Evolutionary conservation across 371 early-diverging fungal species (phyloP).

Genomic region (Rozella allomycis): DNA sequence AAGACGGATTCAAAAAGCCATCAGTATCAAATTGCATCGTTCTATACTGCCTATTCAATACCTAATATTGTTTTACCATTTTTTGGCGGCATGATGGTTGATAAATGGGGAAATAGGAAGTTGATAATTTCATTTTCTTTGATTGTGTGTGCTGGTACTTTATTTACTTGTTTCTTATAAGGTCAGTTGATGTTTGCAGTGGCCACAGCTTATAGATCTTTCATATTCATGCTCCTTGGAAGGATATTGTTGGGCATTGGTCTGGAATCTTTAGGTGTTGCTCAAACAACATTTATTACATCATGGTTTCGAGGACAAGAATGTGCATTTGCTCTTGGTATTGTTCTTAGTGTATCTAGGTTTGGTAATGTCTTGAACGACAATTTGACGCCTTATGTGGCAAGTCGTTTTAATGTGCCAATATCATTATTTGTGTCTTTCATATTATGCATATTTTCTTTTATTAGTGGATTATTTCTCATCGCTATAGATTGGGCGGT

Average conservation of each 20-base stretch:
- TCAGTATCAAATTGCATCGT: too few relatives aligned
- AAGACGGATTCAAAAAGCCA: too few relatives aligned
- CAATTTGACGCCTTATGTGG: too few relatives aligned
- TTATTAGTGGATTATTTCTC: too few relatives aligned
- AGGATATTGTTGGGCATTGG: constrained; percentile 45
- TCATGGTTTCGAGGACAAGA: constrained; percentile 26
- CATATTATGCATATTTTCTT: too few relatives aligned
- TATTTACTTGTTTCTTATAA: too few relatives aligned
- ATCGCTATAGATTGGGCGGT: too few relatives aligned
- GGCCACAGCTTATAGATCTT: constrained; percentile 19
- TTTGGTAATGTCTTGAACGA: constrained; percentile 40
- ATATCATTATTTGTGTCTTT: too few relatives aligned
- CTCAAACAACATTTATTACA: constrained; percentile 32
- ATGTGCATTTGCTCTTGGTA: constrained; percentile 33
- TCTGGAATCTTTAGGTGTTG: constrained; percentile 43
- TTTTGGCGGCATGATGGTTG: constrained; percentile 29
- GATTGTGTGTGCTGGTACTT: constrained; percentile 31
- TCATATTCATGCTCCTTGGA: constrained; percentile 32
- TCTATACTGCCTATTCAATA: constrained; percentile 42
- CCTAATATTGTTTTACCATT: constrained; percentile 53
- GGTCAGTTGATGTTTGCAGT: constrained; percentile 32
- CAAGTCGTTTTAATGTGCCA: too few relatives aligned
- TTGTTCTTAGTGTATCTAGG: constrained; percentile 32
- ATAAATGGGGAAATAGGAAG: constrained; percentile 12
- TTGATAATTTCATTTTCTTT: constrained; percentile 21